These are phyloP conservation scores for Mortierella sp. DNA, from an alignment of 371 early-diverging fungal species.

Conservation along the genomic window DNA sequence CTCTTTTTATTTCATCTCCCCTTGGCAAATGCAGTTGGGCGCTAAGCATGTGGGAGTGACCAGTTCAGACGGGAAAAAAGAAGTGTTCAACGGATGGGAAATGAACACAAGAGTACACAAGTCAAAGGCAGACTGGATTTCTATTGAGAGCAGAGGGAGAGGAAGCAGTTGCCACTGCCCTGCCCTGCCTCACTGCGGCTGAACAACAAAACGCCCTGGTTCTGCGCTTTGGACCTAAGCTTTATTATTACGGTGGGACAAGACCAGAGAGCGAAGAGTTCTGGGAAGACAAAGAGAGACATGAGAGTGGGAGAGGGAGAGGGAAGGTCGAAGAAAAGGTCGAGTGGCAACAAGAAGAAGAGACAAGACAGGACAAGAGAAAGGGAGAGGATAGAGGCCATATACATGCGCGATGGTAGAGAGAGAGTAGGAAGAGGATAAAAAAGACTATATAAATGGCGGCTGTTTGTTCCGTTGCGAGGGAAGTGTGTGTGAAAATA, in stretches of 20 bases:
- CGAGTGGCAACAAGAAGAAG: background rate
- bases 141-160: background rate
- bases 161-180: background rate
- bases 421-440: background rate
- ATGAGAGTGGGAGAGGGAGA: background rate
- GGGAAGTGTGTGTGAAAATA: too few species aligned
- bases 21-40: background rate
- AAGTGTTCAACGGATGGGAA: background rate
- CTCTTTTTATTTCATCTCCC: background rate
- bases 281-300: background rate
- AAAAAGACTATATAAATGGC: background rate
- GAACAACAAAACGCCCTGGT: constrained; percentile 1
- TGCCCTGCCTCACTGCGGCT: background rate
- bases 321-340: background rate
- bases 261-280: constrained; percentile 4
- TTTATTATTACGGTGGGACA: background rate
- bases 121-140: background rate
- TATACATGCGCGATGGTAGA: background rate
- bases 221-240: background rate
- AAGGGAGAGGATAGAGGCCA: background rate
- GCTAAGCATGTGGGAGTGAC: background rate
- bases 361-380: background rate
- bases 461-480: too few species aligned
- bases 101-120: background rate
- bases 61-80: background rate